Base-by-base conservation (phyloP, 2,329 filamentous ascomycete species). In the Chaetomiaceae sp. region DNA sequence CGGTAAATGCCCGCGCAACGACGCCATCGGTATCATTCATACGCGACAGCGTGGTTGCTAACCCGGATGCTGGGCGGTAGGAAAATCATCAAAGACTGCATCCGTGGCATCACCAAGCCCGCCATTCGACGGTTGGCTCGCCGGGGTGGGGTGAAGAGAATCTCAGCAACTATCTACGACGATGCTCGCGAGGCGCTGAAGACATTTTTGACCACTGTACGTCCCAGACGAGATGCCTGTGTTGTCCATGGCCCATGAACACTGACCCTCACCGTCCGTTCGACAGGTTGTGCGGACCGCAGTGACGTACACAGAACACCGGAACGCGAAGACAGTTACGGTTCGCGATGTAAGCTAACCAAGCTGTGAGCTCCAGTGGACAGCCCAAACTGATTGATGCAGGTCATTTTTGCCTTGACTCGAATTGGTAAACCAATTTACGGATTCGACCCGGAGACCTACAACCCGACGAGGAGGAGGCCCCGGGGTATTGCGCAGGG, bases 81-180 rank as follows among this genome's bases (percentile, higher is more conserved):
- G 0, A 79, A 78, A 48, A 60, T 78, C 0, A 26, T 69, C 0
- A 68, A 63, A 14, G 76, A 79, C 30, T 68, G 59, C 0, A 71
- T 80, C 8, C 43, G 57, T 0, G 76, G 73, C 0, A 69, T 80
- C 15, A 79, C 75, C 75, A 65, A 56, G 73, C 68, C 40, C 4
- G 38, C 22, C 7, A 27, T 45, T 30, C 20, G 84, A 54, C 81
- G 86, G 33, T 65, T 91, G 0, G 86, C 86, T 1, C 78, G 86
- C 6, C 79, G 86, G 6, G 86, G 86, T 1, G 86, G 86, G 0
- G 82, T 91, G 0, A 89, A 89, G 60, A 72, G 86, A 0, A 88
- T 90, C 8, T 83, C 81, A 0, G 74, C 60, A 0, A 53, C 37
- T 0, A 82, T 89, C 3, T 90, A 90, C 56, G 70, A 80, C 0